Conservation (phyloP, 176 grass and related monocot genomes). For the Eragrostis curvula region DNA sequence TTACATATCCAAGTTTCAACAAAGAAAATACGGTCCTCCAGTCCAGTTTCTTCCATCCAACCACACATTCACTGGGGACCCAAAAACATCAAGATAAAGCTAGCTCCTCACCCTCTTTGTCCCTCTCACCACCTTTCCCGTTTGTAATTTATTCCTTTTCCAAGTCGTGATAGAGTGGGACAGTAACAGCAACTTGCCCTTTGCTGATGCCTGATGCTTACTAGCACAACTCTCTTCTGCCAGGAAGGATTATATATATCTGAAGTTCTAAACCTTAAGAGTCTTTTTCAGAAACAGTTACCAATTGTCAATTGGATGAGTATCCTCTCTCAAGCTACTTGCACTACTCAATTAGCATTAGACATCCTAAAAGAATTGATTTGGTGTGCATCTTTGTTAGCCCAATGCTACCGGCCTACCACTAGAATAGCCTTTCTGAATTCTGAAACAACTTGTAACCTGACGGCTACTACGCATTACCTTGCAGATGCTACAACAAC, state of each 20-base stretch:
- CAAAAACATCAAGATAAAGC: conserved; percentile 40
- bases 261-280: conserved; percentile 18
- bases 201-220: conserved; percentile 34
- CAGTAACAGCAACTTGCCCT: conserved; percentile 47
- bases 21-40: conserved; percentile 35
- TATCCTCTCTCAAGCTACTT: background rate
- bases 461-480: background rate
- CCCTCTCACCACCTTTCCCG: conserved; percentile 35
- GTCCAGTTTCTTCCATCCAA: conserved; percentile 29
- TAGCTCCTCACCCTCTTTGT: background rate
- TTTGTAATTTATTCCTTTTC: conserved; percentile 43
- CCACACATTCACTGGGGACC: conserved; percentile 45
- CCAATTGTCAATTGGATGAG: conserved; percentile 21
- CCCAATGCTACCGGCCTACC: background rate
- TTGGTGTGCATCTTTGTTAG: conserved; percentile 1
- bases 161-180: conserved; percentile 31
- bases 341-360: conserved; percentile 31
- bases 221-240: conserved; percentile 25
- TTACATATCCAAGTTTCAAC: conserved; percentile 3
- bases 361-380: conserved; percentile 14
- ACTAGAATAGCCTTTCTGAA: background rate
- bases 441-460: conserved; percentile 2
- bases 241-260: background rate
- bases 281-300: conserved; percentile 16
- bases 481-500: conserved; percentile 55